Evolutionary conservation across 257 asterid species (phyloP), one percentile per base, ranked within the genome.

Genomic region (Petunia axillaris): DNA sequence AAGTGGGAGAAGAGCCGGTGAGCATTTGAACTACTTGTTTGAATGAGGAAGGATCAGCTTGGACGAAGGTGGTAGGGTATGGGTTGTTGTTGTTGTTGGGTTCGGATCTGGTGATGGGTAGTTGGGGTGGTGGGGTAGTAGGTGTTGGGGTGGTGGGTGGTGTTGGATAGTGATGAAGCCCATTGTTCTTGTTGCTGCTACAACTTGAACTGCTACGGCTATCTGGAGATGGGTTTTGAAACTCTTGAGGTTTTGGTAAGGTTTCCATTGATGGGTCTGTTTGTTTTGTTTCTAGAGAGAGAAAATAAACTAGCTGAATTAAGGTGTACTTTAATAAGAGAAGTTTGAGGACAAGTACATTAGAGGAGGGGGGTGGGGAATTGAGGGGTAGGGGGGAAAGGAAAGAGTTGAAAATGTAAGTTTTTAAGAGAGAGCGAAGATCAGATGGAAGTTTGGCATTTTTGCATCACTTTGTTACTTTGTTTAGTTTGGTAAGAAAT

Each of bases 41-140:
- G 98, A 95, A 95, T 81, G 97, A 90, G 81, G 91, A 81, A 57
- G 97, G 89, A 80, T 95, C 98, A 1, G 99, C 98, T 81, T 95
- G 97, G 85, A 95, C 97, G 87, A 93, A 95, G 84, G 99, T 95
- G n/a, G 99, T 95, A 62, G 99, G 97, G 86, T 91, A 90, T 0
- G 97, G 97, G 87, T 79, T 92, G 76, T 89, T 92, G 0, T 94
- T 93, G 87, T 79, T 92, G 76, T 89, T 92, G 0, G 95, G 94
- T 83, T 92, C 98, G 90, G 98, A 94, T 92, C 97, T 92, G 76
- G 96, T 83, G 60, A 90, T 86, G 80, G 98, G 98, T 2, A 89
- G 16, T 41, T 83, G 87, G 1, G 87, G 86, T 55, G 86, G 88
- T 64, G 89, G 87, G 73, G 89, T 46, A 2, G 79, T 40, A 43